Evolutionary conservation across 2,329 filamentous ascomycete genomes (phyloP).

Genomic region (Alternaria consortialis): DNA sequence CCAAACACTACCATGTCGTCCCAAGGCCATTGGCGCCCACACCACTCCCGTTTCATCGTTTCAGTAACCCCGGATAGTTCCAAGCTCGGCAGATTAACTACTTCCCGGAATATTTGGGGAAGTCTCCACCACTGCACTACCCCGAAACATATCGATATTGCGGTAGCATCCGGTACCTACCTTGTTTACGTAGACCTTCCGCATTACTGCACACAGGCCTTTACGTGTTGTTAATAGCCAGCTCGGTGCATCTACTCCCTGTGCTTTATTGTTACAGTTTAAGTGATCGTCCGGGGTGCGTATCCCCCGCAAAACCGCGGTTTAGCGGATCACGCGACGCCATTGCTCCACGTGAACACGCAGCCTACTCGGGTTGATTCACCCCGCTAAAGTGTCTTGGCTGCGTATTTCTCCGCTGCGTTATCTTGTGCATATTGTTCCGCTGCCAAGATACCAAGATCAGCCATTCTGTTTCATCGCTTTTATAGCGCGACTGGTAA

Average conservation of each 20-base stretch:
- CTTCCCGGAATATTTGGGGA: not conserved
- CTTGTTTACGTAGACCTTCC: not conserved
- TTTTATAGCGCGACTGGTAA: not conserved
- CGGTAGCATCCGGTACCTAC: not conserved
- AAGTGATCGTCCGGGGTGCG: conserved; percentile 4
- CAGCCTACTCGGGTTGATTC: conserved; percentile 7
- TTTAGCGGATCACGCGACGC: not conserved
- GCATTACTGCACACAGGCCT: not conserved
- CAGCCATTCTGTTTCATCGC: conserved; percentile 1
- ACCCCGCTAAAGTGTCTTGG: conserved; percentile 2
- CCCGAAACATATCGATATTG: not conserved
- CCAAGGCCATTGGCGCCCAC: not conserved
- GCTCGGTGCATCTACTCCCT: conserved; percentile 2
- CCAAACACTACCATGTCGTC: not conserved
- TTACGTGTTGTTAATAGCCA: not conserved
- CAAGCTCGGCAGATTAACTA: not conserved
- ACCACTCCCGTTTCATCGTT: not conserved
- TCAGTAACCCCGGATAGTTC: not conserved
- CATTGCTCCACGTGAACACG: not conserved
- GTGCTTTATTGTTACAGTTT: not conserved
- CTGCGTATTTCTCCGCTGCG: conserved; percentile 7
- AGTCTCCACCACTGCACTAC: not conserved
- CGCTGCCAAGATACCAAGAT: conserved; percentile 8
- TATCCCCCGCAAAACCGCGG: not conserved
- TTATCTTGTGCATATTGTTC: conserved; percentile 1